Evolutionary conservation across 2,329 filamentous ascomycete genomes (phyloP), one percentile per base, ranked within the genome.

Genomic region (Fusarium verticillioides): DNA sequence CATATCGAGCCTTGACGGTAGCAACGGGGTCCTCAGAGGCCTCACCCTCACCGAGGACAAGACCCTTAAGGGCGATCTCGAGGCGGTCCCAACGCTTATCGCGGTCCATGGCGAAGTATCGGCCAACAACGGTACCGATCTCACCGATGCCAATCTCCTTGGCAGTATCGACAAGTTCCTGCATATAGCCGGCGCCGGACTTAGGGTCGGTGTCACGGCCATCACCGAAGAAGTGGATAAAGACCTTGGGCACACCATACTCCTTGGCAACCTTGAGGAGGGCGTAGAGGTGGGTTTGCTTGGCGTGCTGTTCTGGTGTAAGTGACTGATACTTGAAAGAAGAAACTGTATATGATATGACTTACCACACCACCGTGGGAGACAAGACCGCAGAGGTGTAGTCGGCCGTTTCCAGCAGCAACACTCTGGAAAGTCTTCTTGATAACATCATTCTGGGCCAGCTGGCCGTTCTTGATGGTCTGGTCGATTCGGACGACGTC

Each of bases 21-120:
- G 93, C 90, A 69, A 98, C 91, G 9, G 95, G 94, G 82, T 99
- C 96, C 50, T 88, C 89, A 83, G 91, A 93, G 68, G 91, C 89
- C 84, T 98, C 95, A 67, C 96, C 96, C 83, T 98, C 94, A 68
- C 96, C 96, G 18, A 89, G 86, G 50, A 97, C 86, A 78, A 99
- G 82, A 68, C 94, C 96, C 85, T 96, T 96, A 82, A 99, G 87
- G 76, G 93, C 96, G 77, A 97, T 79, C 87, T 98, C 94, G 76
- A 97, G 88, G 81, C 96, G 90, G 81, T 99, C 96, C 96, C 96
- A 99, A 83, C 96, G 91, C 94, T 98, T 98, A 84, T 99, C 96
- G 77, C 96, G 95, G 87, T 99, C 96, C 96, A 99, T 99, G 84
- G 95, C 94, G 84, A 94, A 99, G 91, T 98, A 99, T 77, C 96